Conservation (phyloP, 345 rosid species). For the Clarkia xantiana region DNA sequence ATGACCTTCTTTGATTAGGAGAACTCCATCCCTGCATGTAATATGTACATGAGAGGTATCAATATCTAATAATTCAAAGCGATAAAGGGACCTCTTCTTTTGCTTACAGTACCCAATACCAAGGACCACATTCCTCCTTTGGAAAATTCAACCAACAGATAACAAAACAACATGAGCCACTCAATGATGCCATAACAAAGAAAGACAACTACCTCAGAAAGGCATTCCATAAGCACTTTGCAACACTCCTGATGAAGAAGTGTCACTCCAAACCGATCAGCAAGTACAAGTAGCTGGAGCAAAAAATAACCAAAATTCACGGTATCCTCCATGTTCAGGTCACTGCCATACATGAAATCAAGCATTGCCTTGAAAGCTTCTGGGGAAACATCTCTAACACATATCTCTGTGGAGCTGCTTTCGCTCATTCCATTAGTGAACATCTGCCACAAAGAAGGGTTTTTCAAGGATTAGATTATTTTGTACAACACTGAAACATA, state of each 20-base stretch:
- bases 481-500: no score
- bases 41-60: conserved; percentile 75
- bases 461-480: no score
- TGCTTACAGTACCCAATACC: conserved; percentile 55
- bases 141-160: conserved; percentile 20
- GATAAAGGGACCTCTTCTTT: conserved; percentile 46
- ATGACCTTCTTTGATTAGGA: conserved; percentile 76
- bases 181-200: no score
- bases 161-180: no score
- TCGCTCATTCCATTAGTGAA: conserved; percentile 98
- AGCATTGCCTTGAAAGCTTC: conserved; percentile 75
- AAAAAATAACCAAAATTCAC: conserved; percentile 49
- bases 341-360: conserved; percentile 72
- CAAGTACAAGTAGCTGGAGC: conserved; percentile 70
- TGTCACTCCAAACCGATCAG: conserved; percentile 78
- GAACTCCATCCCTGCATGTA: conserved; percentile 98
- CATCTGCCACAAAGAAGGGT: conserved; percentile 36
- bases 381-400: conserved; percentile 57
- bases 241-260: conserved; percentile 94
- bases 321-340: conserved; percentile 47
- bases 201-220: conserved; percentile 85
- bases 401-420: conserved; percentile 52
- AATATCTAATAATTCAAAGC: conserved; percentile 49
- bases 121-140: conserved; percentile 50
- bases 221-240: conserved; percentile 75